Percentiles rank a stretch among this genome's conserved stretches.
Evolutionary conservation across 1,139 yeast genomes (phyloP).

Genomic region (Candida buenavistaensis): DNA sequence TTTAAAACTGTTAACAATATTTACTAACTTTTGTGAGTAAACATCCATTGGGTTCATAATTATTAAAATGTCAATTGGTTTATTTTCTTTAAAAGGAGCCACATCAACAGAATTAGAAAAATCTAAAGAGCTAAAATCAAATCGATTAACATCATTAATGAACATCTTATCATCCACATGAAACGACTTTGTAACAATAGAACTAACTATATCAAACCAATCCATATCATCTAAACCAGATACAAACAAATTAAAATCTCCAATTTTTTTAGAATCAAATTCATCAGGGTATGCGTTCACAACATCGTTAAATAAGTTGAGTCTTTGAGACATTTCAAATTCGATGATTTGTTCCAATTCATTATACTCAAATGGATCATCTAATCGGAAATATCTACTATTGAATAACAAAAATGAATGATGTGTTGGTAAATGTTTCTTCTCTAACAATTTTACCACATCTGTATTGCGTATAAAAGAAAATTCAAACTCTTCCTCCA

Average conservation of each 20-base stretch:
- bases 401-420: conserved; percentile 40
- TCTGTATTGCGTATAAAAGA: conserved; percentile 1
- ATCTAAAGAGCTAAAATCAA: conserved; percentile 41
- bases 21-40: conserved; percentile 59
- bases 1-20: conserved; percentile 48
- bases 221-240: conserved; percentile 23
- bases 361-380: conserved; percentile 17
- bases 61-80: conserved; percentile 52
- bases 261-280: conserved; percentile 21
- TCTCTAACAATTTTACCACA: conserved; percentile 15
- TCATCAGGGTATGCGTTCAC: conserved; percentile 29
- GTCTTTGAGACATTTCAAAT: conserved; percentile 38
- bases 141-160: conserved; percentile 41
- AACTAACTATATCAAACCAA: conserved; percentile 49
- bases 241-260: conserved; percentile 21
- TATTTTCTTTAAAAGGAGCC: conserved; percentile 19
- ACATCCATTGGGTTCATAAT: conserved; percentile 75
- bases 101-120: conserved; percentile 31
- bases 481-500: conserved; percentile 7
- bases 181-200: conserved; percentile 47
- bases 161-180: conserved; percentile 37
- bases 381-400: conserved; percentile 42
- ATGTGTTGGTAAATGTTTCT: conserved; percentile 32
- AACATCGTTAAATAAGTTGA: conserved; percentile 30
- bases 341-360: conserved; percentile 32